Evolutionary conservation across 306 rosid species (phyloP), one percentile per base, ranked within the genome.

Genomic region (Sphenostylis stenocarpa): DNA sequence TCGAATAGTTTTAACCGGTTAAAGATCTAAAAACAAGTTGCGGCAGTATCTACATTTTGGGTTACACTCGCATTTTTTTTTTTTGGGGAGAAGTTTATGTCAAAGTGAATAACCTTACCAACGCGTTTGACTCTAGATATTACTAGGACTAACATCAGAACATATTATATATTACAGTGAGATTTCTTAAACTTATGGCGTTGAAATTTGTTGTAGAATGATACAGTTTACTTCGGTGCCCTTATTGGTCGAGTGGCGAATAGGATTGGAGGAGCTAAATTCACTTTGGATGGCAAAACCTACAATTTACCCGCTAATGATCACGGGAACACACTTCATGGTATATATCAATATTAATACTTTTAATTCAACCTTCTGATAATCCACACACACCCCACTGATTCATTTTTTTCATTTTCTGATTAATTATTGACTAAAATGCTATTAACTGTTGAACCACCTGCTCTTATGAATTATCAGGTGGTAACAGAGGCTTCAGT

Each of bases 401-500:
- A 23, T 55, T 26, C 24, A 34, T 53, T 6, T 6, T 79, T 14
- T 72, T 62, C 63, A 44, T 52, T 21, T 65, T 73, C 44, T 66
- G 20, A 29, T 44, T 73, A 45, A 47, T 44, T 13, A 8, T 67
- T 47, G 48, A 75, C 29, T 49, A 41, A 67, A 36, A 39, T 55
- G 17, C 67, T 31, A 6, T 2, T 61, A 58, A 43, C n/a, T 19
- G 9, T 23, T 34, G 9, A 51, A 53, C 11, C 58, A 74, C 4
- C 57, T 76, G 48, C 14, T 33, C 24, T 0, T 44, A 4, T 62
- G 45, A 62, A 15, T 47, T 80, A 33, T 80, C 85, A 87, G 96
- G 97, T 43, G 97, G 97, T 1, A 38, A 70, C 5, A 66, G 29
- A 70, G 97, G 97, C 34, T 92, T 77, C 36, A 65, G 88, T 64